phyloP scores from a whole-genome alignment of 225 moss, liverwort and hornwort genomes.

The Bryoerythrophyllum caledonicum region DNA sequence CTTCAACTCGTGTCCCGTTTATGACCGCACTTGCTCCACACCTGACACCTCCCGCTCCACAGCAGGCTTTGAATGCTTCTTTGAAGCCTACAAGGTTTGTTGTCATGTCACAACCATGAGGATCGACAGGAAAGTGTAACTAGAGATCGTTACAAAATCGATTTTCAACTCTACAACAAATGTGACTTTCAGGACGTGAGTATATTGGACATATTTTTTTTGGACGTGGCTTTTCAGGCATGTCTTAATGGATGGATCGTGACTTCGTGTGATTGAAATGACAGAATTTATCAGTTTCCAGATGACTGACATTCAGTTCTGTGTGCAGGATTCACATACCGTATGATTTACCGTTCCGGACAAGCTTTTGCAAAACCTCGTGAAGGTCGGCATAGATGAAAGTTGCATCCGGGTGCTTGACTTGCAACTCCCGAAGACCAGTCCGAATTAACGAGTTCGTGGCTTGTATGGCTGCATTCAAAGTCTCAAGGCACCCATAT shows the following conservation, averaged over 20 bases:
- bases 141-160: neutral
- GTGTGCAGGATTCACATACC: slow-evolving; percentile 38
- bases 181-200: neutral
- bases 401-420: slow-evolving; percentile 38
- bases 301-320: too few species aligned
- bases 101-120: neutral
- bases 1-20: slow-evolving; percentile 27
- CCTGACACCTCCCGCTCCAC: slow-evolving; percentile 29
- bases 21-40: slow-evolving; percentile 41
- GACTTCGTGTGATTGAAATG: neutral
- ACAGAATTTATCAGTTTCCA: neutral
- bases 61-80: slow-evolving; percentile 50
- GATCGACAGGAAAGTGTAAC: neutral
- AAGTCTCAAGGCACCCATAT: slow-evolving; percentile 50
- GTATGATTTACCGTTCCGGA: slow-evolving; percentile 36
- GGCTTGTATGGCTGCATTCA: slow-evolving; percentile 38
- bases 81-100: slow-evolving; percentile 52
- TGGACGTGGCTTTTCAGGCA: neutral
- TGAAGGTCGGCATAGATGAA: slow-evolving; percentile 57
- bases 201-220: neutral
- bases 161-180: neutral
- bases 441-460: slow-evolving; percentile 55
- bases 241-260: neutral
- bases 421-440: slow-evolving; percentile 33
- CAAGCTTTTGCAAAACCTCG: slow-evolving; percentile 38